A percentile compares a stretch with the other conserved stretches of the same genome.
phyloP scores from a whole-genome alignment of 148 eudicot genomes.

The Camellia lanceoleosa region DNA sequence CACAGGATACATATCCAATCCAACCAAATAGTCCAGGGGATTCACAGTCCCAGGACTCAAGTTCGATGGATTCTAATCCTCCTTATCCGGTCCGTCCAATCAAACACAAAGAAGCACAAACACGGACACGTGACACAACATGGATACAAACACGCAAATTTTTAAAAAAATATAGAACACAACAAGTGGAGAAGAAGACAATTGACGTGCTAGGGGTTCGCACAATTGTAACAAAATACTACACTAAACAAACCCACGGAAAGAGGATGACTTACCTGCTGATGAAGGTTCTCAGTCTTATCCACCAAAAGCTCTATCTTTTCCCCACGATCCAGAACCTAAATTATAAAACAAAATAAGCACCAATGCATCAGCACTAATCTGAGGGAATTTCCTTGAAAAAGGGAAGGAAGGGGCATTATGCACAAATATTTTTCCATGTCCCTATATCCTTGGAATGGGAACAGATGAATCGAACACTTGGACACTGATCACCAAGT shows the following conservation, averaged over 20 bases:
- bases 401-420: background rate
- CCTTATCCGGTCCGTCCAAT: no score
- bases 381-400: background rate
- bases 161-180: background rate
- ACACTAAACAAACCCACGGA: background rate
- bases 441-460: no score
- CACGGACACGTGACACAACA: no score
- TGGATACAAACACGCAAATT: no score
- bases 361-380: background rate
- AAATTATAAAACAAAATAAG: constrained; percentile 3
- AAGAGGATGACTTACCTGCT: constrained; percentile 22
- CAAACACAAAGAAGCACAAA: no score
- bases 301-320: constrained; percentile 44
- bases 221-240: background rate
- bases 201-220: background rate
- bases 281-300: constrained; percentile 41
- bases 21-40: no score
- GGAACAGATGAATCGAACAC: no score
- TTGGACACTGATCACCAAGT: no score
- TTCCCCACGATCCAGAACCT: constrained; percentile 46
- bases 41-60: no score
- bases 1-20: no score
- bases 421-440: background rate
- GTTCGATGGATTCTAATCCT: no score
- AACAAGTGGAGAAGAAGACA: background rate